Base-by-base conservation (phyloP, 2,329 filamentous ascomycete genomes). In the Fusarium newnesense region DNA sequence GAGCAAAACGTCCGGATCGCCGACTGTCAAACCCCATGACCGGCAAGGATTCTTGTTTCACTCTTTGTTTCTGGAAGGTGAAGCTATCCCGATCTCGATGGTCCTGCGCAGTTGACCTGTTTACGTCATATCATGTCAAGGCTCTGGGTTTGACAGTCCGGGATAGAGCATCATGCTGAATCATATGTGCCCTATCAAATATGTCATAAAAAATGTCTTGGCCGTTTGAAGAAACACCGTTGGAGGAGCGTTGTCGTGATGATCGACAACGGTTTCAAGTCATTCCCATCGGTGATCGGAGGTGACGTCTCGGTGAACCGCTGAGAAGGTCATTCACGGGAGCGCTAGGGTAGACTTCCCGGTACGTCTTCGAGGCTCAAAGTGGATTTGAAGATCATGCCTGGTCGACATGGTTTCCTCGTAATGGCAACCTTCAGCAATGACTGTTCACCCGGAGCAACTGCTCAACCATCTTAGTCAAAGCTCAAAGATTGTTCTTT, bases 101-200 rank as follows among this genome's bases (percentile, higher is more conserved):
- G 40, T 26, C 21, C 43, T 18, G 19, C 19, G 42, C 54, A 36
- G 42, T 50, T 57, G 40, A 57, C 36, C 34, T 54, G 28, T n/a
- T 32, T 72, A 73, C 71, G 71, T 73, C 71, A 73, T 74, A 56
- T 65, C 59, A 40, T 30, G 49, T 46, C 57, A 53, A 73, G 32
- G 26, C 43, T 68, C 53, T 68, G 47, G 60, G 60, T 43, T 70
- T 60, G 47, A 52, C 40, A 59, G 54, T 12, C 56, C n/a, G n/a
- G 26, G 30, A 42, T 39, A 66, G 44, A 67, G 28, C 63, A 73
- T 72, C 49, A 65, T 65, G 11, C 49, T 72, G 47, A 60, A 42
- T 60, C 65, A 36, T n/a, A 28, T 32, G 36, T 64, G 21, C 28
- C 69, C 49, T 54, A 60, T 71, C 39, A 40, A 13, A 58, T 44